Conservation (phyloP, 2,329 filamentous ascomycete species). For the Calonectria fujianensis region DNA sequence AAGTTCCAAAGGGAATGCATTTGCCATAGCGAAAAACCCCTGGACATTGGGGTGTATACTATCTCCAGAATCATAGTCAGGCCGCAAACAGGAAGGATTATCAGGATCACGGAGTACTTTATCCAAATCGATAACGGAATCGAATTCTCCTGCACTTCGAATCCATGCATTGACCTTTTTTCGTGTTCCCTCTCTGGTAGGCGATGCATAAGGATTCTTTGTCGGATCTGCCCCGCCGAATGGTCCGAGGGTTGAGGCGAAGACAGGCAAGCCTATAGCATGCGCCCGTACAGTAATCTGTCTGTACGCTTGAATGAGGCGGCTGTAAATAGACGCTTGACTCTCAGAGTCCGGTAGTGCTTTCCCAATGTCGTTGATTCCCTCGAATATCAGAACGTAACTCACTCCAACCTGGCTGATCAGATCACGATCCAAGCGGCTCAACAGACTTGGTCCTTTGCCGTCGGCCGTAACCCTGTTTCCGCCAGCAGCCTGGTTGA, state of each 20-base stretch:
- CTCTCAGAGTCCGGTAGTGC: background rate
- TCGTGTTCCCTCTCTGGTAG: background rate
- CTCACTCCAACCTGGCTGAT: conserved; percentile 1
- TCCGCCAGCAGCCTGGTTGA: conserved; percentile 24
- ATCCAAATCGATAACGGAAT: conserved; percentile 22
- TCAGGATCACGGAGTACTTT: conserved; percentile 1
- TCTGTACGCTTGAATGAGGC: conserved; percentile 9
- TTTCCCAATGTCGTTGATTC: conserved; percentile 31
- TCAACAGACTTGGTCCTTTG: conserved; percentile 6
- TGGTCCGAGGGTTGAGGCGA: background rate
- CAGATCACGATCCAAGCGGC: conserved; percentile 21
- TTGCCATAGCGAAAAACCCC: conserved; percentile 20
- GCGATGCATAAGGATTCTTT: conserved; percentile 3
- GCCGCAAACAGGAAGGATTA: background rate
- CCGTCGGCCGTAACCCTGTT: conserved; percentile 3
- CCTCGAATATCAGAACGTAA: conserved; percentile 10
- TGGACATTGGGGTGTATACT: conserved; percentile 11
- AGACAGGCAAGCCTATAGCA: background rate
- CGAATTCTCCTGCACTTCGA: background rate
- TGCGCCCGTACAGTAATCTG: conserved; percentile 4
- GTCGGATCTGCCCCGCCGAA: conserved; percentile 2
- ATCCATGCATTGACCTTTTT: conserved; percentile 17
- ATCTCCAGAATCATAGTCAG: conserved; percentile 29
- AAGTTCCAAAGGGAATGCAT: background rate
- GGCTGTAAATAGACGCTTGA: background rate